Evolutionary conservation across 257 asterid species (phyloP).

Genomic region (Ligustrum vulgare): DNA sequence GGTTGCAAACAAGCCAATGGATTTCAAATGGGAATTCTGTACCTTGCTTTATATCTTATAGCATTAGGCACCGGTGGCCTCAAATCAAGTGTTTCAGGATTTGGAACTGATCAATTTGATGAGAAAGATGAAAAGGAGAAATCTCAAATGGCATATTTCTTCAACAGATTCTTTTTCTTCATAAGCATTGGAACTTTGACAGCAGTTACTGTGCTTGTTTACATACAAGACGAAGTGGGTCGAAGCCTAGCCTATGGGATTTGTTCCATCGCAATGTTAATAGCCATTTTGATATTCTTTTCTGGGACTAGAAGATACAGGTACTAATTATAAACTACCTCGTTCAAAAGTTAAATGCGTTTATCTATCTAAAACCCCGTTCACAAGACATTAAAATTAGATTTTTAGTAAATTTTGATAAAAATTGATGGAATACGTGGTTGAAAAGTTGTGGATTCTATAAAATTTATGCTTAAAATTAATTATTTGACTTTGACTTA

Average conservation of each 20-base stretch:
- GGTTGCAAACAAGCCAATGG: slow-evolving; percentile 62
- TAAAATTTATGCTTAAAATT: no score
- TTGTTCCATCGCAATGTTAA: slow-evolving; percentile 60
- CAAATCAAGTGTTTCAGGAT: slow-evolving; percentile 88
- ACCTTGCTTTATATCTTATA: slow-evolving; percentile 71
- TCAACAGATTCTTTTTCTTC: slow-evolving; percentile 89
- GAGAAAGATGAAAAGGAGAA: slow-evolving; percentile 82
- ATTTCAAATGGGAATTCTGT: slow-evolving; percentile 68
- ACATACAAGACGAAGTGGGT: slow-evolving; percentile 74
- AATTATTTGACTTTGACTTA: no score
- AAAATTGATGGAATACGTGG: no score
- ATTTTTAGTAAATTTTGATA: no score
- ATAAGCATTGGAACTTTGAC: slow-evolving; percentile 78
- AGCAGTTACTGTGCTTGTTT: slow-evolving; percentile 87
- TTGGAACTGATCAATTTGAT: slow-evolving; percentile 87
- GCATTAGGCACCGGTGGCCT: slow-evolving; percentile 96
- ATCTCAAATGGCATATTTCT: slow-evolving; percentile 76
- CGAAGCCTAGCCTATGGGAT: slow-evolving; percentile 78
- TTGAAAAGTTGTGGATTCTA: no score
- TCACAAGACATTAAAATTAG: no score
- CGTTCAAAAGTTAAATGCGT: not conserved
- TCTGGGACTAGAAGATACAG: slow-evolving; percentile 63
- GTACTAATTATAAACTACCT: slow-evolving; percentile 22
- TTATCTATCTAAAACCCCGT: not conserved
- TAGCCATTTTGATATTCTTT: slow-evolving; percentile 57